phyloP scores from a whole-genome alignment of 306 rosid species.

The Datisca glomerata region DNA sequence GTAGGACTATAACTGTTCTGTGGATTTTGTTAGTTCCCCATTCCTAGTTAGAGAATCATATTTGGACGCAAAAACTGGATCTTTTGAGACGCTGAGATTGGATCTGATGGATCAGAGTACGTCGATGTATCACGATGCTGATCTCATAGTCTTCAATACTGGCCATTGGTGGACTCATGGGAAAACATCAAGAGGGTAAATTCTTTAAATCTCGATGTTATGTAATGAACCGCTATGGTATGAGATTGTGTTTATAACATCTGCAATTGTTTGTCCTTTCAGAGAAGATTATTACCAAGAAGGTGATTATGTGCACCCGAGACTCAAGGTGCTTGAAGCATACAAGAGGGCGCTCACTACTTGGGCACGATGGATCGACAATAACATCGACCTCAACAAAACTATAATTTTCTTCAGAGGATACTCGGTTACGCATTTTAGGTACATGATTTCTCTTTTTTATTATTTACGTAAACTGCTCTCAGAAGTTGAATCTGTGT shows the following conservation, averaged over 20 bases:
- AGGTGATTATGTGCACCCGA: conserved; percentile 64
- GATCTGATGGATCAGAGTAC: conserved; percentile 84
- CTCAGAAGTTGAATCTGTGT: too few relatives aligned
- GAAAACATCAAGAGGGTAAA: conserved; percentile 90
- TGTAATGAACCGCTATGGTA: conserved; percentile 1
- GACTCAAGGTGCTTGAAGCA: conserved; percentile 72
- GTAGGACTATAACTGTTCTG: conserved; percentile 82
- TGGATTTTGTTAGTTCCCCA: conserved; percentile 80
- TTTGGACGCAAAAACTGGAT: conserved; percentile 38
- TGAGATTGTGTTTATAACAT: neutral
- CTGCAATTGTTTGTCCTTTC: conserved; percentile 11
- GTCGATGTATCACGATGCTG: conserved; percentile 58
- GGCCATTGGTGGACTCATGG: conserved; percentile 99
- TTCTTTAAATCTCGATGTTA: too few relatives aligned
- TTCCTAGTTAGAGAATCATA: conserved; percentile 78
- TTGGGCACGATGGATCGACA: conserved; percentile 80
- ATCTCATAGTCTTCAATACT: conserved; percentile 74
- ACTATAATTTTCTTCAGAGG: conserved; percentile 86
- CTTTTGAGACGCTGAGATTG: conserved; percentile 74
- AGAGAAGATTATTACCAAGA: conserved; percentile 95
- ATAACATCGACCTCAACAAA: conserved; percentile 39
- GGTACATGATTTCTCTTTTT: too few relatives aligned
- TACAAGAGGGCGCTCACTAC: conserved; percentile 75
- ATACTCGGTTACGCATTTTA: conserved; percentile 85
- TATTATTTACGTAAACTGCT: too few relatives aligned